Base-by-base conservation (phyloP, 768 basidiomycete genomes). In the Vararia minispora region DNA sequence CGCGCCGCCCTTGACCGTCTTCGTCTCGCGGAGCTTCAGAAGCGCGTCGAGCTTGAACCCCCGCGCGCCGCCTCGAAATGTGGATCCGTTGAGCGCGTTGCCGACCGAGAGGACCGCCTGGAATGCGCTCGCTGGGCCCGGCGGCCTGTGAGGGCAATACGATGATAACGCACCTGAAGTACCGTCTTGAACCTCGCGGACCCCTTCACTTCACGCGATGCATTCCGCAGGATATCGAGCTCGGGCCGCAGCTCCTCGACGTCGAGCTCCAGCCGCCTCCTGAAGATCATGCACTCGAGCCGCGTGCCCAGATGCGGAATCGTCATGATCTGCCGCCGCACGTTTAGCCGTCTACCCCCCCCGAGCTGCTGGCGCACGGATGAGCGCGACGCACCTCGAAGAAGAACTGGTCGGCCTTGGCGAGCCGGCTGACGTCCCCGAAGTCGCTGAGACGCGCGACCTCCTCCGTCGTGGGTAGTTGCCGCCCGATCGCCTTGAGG, bases 1-100 rank as follows among this genome's bases (percentile, higher is more conserved):
- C 0, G 72, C 34, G 0, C 72, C 71, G 0, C 71, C 72, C 40
- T 73, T 79, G 0, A 71, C 74, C 1, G 86, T 84, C 58, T 74
- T 86, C 6, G 80, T 90, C 48, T 91, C 88, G 52, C 76, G 80
- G 60, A 90, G 59, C 78, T 92, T 90, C 17, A 78, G 55, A 18
- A 97, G 58, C 0, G 82, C 75, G 39, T 86, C 82, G 18, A 97
- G 62, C 48, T 79, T 82, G 60, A 97, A 94, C 2, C 91, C 92
- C 4, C 62, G 64, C 11, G 91, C 91, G 24, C 74, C 71, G 13
- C 91, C 91, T 27, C 90, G 75, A 58, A 87, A 90, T 0, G 74
- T 81, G 2, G 83, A 78, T 1, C 69, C 71, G 54, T 97, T 95
- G 45, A 97, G 57, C 0, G 70, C 70, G 50, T 95, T 97, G 0